Base-by-base conservation (phyloP, 2,329 filamentous ascomycete genomes). In the Aspergillus sp. region DNA sequence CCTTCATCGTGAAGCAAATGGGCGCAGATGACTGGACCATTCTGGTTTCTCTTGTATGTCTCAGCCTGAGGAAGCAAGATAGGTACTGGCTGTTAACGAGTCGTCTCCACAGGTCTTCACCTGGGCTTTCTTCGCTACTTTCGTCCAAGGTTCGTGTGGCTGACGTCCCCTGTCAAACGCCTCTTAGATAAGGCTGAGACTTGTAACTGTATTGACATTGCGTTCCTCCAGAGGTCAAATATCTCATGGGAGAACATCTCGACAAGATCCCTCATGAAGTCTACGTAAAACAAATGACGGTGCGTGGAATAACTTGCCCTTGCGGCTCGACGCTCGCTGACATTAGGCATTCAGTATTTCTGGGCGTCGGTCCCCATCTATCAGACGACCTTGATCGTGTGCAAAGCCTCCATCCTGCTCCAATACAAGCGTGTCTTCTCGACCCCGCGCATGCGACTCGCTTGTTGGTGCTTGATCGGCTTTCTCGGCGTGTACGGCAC, bases 1-100 rank as follows among this genome's bases (percentile, higher is more conserved):
- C 60, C 3, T 54, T 60, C 10, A 54, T 73, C 47, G 63, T 71
- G 35, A 67, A 66, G 53, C 66, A 73, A 35, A 61, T 71, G 50
- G 66, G 65, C 45, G 45, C 59, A 10, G 67, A 73, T 20, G 73
- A 76, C 51, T 71, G 70, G 62, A 64, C 63, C 22, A 69, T 74
- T 43, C 14, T 75, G 8, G 58, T 67, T 22, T 65, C 72, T 4
- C 56, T 72, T 19, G 65, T 71, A 60, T 47, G 64, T 36, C 38
- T 40, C 8, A 36, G 4, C 33, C 35, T 14, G 17, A 6, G 17
- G n/a, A 26, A 22, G 7, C 33, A n/a, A 26, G 24, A 52, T 8
- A n/a, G 19, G 16, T 17, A 8, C 2, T 36, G 16, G 9, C 35
- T 17, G 32, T 13, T 40, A 40, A 35, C 44, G 35, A 45, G 42